phyloP scores from a whole-genome alignment of 1,284 basidiomycete species.

The Caloboletus firmus region DNA sequence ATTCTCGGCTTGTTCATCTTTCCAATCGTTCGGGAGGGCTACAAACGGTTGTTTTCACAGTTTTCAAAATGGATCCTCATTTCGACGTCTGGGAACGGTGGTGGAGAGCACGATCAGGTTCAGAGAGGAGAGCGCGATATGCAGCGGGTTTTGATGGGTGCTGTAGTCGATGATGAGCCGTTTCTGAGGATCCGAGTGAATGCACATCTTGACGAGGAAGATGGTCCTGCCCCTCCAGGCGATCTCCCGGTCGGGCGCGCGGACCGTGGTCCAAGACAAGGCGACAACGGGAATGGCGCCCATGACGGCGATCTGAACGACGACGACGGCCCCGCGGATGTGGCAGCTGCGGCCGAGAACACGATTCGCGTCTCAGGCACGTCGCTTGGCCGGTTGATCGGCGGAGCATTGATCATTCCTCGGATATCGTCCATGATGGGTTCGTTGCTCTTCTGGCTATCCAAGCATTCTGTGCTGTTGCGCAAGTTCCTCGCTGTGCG shows the following conservation, averaged over 20 bases:
- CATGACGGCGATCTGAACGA: constrained; percentile 5
- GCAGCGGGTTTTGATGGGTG: constrained; percentile 35
- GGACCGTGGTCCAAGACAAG: constrained; percentile 14
- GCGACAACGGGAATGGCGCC: background rate
- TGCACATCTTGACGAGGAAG: constrained; percentile 33
- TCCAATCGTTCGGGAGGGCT: constrained; percentile 49
- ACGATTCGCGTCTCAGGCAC: constrained; percentile 56
- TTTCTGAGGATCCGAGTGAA: constrained; percentile 50
- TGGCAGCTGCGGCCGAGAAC: constrained; percentile 48
- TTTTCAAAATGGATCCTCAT: constrained; percentile 52
- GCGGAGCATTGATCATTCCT: constrained; percentile 65
- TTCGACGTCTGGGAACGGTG: constrained; percentile 23
- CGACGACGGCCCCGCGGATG: constrained; percentile 20
- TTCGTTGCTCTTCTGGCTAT: constrained; percentile 52
- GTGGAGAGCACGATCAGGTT: constrained; percentile 11
- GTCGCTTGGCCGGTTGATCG: constrained; percentile 61
- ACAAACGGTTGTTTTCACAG: constrained; percentile 44
- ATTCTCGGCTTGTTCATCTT: constrained; percentile 54
- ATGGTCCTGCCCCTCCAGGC: constrained; percentile 11
- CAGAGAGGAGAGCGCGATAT: constrained; percentile 23
- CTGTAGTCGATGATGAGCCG: constrained; percentile 46
- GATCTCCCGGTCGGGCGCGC: constrained; percentile 10
- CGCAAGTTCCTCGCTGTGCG: constrained; percentile 56
- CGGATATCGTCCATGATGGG: constrained; percentile 67
- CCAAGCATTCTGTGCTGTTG: constrained; percentile 48